Base-by-base conservation (phyloP, 2,329 filamentous ascomycete species). In the Talaromyces sp. region DNA sequence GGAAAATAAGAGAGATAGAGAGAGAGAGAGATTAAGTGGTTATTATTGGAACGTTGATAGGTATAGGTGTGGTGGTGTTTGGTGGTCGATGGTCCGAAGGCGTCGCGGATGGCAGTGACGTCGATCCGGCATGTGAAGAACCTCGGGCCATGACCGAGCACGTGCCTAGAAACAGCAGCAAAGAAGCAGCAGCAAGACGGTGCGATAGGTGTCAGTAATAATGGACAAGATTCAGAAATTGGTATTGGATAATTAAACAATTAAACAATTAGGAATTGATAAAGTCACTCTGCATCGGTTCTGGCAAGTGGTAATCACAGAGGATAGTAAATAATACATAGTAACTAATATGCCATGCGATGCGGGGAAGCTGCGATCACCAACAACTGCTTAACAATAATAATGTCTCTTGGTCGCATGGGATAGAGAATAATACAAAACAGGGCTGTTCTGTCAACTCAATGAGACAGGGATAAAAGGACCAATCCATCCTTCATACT, bases 121-220 rank as follows among this genome's bases (percentile, higher is more conserved):
- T 62, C 60, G 60, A 27, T 51, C 31, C 27, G n/a, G 61, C 61
- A 62, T 59, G 61, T 62, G 61, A 62, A 59, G 50, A 52, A 36
- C 61, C 61, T 62, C 61, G 61, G 61, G 61, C 61, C 61, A 53
- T 27, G 50, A 27, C 60, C 34, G 56, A 56, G 60, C 60, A 62
- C 60, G 60, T 62, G 60, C 60, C 40, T 56, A 23, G 14, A 34
- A 5, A n/a, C 18, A 30, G 18, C 50, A 10, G 28, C 27, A 53
- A 9, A 12, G 16, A 31, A 53, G 50, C 5, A n/a, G n/a, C 9
- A 10, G 18, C 18, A 47, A 27, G 23, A 47, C 16, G 2, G 10
- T 27, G 23, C 44, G 44, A 47, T 27, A 27, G 42, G 9, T 18
- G 10, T 27, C 18, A 27, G 10, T 47, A 36, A 23, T 36, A 14